These are phyloP conservation scores for Fusarium miscanthi DNA, from an alignment of 2,329 filamentous ascomycete genomes.

Conservation along the genomic window DNA sequence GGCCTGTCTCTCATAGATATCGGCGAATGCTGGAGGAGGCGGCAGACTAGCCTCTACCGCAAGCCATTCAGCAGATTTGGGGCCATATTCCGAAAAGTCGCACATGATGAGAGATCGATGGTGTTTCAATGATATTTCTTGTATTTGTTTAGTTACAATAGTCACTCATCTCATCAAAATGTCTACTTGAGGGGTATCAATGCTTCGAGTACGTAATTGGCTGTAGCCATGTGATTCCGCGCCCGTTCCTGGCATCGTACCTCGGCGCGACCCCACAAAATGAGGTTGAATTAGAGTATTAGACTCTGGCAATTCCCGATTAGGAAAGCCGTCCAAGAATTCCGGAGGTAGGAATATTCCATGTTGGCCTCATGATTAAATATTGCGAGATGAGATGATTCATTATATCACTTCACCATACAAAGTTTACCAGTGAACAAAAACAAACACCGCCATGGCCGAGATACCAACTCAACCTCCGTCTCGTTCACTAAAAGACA, in stretches of 20 bases:
- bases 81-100: slow-evolving; percentile 53
- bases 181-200: background rate
- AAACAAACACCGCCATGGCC: background rate
- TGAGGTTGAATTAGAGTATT: background rate
- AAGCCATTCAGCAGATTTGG: slow-evolving; percentile 57
- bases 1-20: slow-evolving; percentile 17
- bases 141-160: background rate
- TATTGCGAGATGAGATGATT: background rate
- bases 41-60: slow-evolving; percentile 46
- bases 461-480: slow-evolving; percentile 19
- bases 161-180: background rate
- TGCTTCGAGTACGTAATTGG: background rate
- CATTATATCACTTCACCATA: background rate
- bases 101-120: slow-evolving; percentile 17
- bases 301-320: background rate
- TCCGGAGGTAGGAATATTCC: background rate
- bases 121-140: rapidly evolving
- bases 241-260: background rate
- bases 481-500: slow-evolving; percentile 36
- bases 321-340: background rate
- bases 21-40: background rate
- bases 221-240: background rate
- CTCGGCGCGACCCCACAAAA: slow-evolving; percentile 5
- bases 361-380: background rate
- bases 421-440: background rate